phyloP scores from a whole-genome alignment of 1,284 basidiomycete species.

The Malassezia sympodialis region DNA sequence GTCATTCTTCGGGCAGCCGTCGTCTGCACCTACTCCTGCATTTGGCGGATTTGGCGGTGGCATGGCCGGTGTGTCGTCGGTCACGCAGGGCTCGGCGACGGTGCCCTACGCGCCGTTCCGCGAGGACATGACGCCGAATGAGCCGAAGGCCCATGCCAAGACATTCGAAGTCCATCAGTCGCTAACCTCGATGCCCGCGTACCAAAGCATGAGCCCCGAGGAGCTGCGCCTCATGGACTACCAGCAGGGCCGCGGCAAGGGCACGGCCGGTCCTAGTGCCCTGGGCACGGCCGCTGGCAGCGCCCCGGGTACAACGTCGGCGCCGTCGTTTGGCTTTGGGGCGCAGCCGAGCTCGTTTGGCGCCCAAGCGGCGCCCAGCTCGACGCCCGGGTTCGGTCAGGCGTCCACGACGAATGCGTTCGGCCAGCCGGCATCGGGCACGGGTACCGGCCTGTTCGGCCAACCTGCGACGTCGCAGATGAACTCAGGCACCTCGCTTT shows the following conservation, averaged over 20 bases:
- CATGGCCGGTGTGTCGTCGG: conserved; percentile 11
- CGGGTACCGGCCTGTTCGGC: conserved; percentile 43
- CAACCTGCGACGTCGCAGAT: conserved; percentile 19
- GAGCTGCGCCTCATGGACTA: conserved; percentile 39
- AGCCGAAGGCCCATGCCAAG: conserved; percentile 35
- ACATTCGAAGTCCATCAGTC: conserved; percentile 37
- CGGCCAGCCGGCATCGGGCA: conserved; percentile 19
- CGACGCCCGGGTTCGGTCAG: conserved; percentile 29
- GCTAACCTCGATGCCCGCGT: conserved; percentile 35
- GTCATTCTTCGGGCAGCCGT: conserved; percentile 25
- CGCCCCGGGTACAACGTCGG: conserved; percentile 1
- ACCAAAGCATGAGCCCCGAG: conserved; percentile 29
- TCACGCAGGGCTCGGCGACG: conserved; percentile 32
- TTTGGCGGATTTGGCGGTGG: conserved; percentile 23
- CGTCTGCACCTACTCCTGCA: conserved; percentile 11
- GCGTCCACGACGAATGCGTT: conserved; percentile 6
- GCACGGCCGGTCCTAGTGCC: conserved; percentile 24
- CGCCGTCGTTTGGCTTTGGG: conserved; percentile 31
- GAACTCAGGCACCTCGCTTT: not conserved
- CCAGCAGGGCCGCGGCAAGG: conserved; percentile 31
- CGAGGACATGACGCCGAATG: conserved; percentile 32
- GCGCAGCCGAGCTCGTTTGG: conserved; percentile 30
- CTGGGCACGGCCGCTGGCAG: conserved; percentile 11
- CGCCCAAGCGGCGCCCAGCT: conserved; percentile 8
- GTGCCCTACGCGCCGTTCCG: conserved; percentile 33